Evolutionary conservation across 768 basidiomycete genomes (phyloP).

Genomic region (Filobasidium wieringae): DNA sequence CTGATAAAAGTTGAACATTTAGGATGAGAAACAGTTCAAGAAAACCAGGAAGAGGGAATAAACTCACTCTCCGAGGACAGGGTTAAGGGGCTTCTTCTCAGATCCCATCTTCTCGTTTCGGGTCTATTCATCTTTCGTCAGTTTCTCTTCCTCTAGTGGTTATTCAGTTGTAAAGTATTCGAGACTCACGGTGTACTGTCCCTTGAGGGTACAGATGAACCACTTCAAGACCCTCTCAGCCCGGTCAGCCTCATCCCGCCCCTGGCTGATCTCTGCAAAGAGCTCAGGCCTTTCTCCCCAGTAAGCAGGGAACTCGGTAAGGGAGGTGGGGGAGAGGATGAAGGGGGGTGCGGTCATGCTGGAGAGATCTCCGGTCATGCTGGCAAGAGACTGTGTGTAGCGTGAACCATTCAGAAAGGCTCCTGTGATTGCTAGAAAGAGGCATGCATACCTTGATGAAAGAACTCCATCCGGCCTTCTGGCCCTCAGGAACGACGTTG

Average conservation of each 20-base stretch:
- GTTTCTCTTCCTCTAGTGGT: too few relatives aligned
- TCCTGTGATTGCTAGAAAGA: too few relatives aligned
- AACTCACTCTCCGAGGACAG: constrained; percentile 61
- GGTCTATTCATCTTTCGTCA: constrained; percentile 43
- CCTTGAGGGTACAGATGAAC: constrained; percentile 95
- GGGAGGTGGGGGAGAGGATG: constrained; percentile 78
- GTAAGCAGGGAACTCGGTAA: constrained; percentile 90
- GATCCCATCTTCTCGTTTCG: constrained; percentile 91
- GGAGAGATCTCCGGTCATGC: constrained; percentile 77
- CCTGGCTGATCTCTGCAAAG: constrained; percentile 76
- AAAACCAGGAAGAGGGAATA: neutral
- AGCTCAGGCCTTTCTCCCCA: constrained; percentile 91
- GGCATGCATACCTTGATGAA: constrained; percentile 79
- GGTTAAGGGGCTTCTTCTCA: constrained; percentile 98
- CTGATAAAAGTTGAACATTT: constrained; percentile 28
- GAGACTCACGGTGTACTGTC: constrained; percentile 48
- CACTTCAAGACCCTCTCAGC: constrained; percentile 74
- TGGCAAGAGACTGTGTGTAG: constrained; percentile 44
- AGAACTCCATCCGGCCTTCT: constrained; percentile 75
- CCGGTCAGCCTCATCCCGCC: constrained; percentile 59
- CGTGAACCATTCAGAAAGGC: too few relatives aligned
- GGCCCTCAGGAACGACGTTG: constrained; percentile 60
- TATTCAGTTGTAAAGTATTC: too few relatives aligned
- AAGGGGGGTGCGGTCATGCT: constrained; percentile 45
- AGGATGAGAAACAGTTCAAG: neutral